phyloP scores from a whole-genome alignment of 805 yeast species.

The Lipomyces yamadae region DNA sequence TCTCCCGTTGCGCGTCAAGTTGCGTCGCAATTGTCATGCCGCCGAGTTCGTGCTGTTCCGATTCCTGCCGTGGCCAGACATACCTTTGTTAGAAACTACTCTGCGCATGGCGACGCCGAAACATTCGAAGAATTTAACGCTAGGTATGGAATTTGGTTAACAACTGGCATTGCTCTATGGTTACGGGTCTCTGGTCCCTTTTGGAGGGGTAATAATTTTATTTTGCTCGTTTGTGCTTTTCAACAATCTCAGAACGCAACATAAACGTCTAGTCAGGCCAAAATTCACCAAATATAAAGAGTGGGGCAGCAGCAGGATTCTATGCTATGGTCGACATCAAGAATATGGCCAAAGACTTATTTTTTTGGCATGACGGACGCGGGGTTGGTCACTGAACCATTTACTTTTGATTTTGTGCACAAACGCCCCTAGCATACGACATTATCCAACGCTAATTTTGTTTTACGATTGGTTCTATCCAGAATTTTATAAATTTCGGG shows the following conservation, averaged over 20 bases:
- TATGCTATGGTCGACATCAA: neutral
- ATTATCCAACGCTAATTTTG: neutral
- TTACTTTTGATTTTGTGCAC: neutral
- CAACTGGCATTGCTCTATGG: neutral
- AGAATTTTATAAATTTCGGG: neutral
- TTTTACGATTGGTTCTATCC: neutral
- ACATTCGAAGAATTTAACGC: slow-evolving; percentile 92
- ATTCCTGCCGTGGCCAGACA: slow-evolving; percentile 38
- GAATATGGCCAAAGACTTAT: neutral
- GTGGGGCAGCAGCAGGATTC: neutral
- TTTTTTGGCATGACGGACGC: neutral
- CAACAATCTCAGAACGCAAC: neutral
- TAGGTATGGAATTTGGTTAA: slow-evolving; percentile 53
- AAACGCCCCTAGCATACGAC: neutral
- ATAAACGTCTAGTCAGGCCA: neutral
- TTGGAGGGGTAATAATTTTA: neutral
- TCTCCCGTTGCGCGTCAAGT: slow-evolving; percentile 13
- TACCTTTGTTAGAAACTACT: slow-evolving; percentile 64
- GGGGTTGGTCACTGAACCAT: too few relatives aligned
- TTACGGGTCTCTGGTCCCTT: neutral
- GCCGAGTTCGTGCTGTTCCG: slow-evolving; percentile 33
- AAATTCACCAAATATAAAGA: neutral
- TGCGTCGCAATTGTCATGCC: slow-evolving; percentile 12
- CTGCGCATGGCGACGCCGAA: slow-evolving; percentile 79
- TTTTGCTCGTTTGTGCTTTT: neutral